Evolutionary conservation across 805 yeast genomes (phyloP).

Genomic region (Priceomyces haplophilus): DNA sequence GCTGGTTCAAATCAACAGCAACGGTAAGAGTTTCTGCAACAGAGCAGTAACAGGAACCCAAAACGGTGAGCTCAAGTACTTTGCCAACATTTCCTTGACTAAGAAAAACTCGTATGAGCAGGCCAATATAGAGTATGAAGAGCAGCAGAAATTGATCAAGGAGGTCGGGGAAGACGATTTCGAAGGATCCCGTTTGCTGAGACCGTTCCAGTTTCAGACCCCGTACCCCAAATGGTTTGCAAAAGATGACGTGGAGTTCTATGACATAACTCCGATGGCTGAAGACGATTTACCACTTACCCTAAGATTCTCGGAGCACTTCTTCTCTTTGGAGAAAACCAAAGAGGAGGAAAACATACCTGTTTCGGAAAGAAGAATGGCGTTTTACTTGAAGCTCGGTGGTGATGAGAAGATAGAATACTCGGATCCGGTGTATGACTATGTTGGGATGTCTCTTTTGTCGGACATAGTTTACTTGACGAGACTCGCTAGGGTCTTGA

Average conservation of each 20-base stretch:
- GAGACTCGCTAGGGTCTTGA: conserved; percentile 50
- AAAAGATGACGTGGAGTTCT: conserved; percentile 11
- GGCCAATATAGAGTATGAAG: conserved; percentile 20
- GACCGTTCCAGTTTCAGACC: conserved; percentile 34
- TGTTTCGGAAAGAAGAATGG: conserved; percentile 22
- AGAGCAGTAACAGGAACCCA: conserved; percentile 28
- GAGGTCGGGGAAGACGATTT: conserved; percentile 25
- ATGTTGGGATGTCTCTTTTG: conserved; percentile 56
- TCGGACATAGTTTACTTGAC: conserved; percentile 57
- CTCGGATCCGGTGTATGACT: conserved; percentile 28
- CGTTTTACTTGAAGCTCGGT: conserved; percentile 24
- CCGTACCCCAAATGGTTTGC: conserved; percentile 33
- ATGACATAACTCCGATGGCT: conserved; percentile 12
- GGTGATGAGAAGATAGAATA: conserved; percentile 20
- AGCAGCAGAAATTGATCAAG: conserved; percentile 18
- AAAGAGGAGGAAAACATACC: conserved; percentile 20
- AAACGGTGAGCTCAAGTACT: conserved; percentile 21
- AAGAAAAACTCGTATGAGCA: conserved; percentile 24
- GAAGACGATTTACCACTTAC: conserved; percentile 14
- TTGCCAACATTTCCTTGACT: conserved; percentile 35
- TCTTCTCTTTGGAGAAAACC: conserved; percentile 27
- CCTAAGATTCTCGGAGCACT: conserved; percentile 32
- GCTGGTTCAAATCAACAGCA: conserved; percentile 30
- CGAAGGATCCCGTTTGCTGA: conserved; percentile 22
- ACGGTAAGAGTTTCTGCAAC: conserved; percentile 37